Evolutionary conservation across 2,329 filamentous ascomycete genomes (phyloP).

Genomic region (Stachybotrys echinatus): DNA sequence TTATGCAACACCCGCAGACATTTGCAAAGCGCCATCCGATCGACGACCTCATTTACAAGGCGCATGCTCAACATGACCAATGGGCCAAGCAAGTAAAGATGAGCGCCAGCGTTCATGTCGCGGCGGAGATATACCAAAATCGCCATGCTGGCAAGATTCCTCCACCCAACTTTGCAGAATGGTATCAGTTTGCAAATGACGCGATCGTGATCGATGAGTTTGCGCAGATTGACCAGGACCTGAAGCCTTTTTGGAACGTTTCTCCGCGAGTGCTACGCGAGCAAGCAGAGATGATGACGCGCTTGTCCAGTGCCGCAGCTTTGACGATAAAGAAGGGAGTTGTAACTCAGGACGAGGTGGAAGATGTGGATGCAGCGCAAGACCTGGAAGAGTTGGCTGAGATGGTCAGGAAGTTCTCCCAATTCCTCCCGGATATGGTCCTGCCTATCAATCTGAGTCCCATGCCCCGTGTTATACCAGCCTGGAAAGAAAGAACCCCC

Average conservation of each 20-base stretch:
- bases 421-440: conserved; percentile 76
- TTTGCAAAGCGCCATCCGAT: conserved; percentile 38
- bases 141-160: conserved; percentile 60
- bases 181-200: conserved; percentile 73
- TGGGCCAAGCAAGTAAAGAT: conserved; percentile 43
- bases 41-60: conserved; percentile 42
- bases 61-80: conserved; percentile 39
- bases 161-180: conserved; percentile 76
- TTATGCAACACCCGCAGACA: conserved; percentile 20
- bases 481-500: conserved; percentile 53
- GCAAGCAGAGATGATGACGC: conserved; percentile 37
- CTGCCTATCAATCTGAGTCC: conserved; percentile 71
- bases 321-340: conserved; percentile 61
- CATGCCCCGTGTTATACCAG: conserved; percentile 33
- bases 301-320: conserved; percentile 37
- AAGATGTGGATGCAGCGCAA: conserved; percentile 24
- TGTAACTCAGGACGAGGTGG: conserved; percentile 34
- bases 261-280: conserved; percentile 62
- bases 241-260: conserved; percentile 74
- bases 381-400: conserved; percentile 42
- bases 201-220: conserved; percentile 76
- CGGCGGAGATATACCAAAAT: conserved; percentile 43
- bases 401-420: conserved; percentile 67
- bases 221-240: conserved; percentile 68
- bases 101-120: conserved; percentile 41